Conservation (phyloP, 139 green algal genomes). For the Pedinophyceae sp. region DNA sequence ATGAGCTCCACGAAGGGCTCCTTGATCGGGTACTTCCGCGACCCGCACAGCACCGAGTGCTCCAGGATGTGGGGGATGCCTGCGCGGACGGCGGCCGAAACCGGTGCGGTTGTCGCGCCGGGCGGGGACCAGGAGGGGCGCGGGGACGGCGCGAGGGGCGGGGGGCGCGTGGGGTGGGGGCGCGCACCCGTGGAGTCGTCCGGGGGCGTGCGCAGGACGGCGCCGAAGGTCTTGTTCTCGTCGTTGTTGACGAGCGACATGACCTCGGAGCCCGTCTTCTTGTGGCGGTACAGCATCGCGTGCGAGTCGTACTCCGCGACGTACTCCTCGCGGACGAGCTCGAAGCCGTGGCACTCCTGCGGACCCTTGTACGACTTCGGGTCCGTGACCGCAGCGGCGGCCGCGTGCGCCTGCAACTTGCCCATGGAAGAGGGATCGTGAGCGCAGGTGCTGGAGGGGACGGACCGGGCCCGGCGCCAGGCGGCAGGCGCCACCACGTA, state of each 20-base stretch:
- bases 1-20: constrained; percentile 97
- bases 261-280: constrained; percentile 70
- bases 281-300: constrained; percentile 63
- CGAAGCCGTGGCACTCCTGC: constrained; percentile 65
- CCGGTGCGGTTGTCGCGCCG: constrained; percentile 27
- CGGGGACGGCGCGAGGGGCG: too few species aligned
- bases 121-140: not conserved
- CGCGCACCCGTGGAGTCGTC: constrained; percentile 28
- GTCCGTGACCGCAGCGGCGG: not conserved
- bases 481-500: too few species aligned
- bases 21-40: constrained; percentile 69
- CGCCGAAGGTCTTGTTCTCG: constrained; percentile 99
- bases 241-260: constrained; percentile 86
- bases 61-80: constrained; percentile 97
- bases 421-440: too few species aligned
- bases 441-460: too few species aligned
- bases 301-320: constrained; percentile 69
- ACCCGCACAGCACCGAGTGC: constrained; percentile 90
- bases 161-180: too few species aligned
- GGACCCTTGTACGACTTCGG: not conserved
- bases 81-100: too few species aligned
- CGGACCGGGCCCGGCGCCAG: too few species aligned
- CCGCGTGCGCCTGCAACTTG: too few species aligned
- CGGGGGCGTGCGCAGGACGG: constrained; percentile 85
- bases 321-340: constrained; percentile 57